A percentile compares a stretch with the other conserved stretches of the same genome.
Evolutionary conservation across 176 grass and related monocot genomes (phyloP).

Genomic region (Oryza coarctata): DNA sequence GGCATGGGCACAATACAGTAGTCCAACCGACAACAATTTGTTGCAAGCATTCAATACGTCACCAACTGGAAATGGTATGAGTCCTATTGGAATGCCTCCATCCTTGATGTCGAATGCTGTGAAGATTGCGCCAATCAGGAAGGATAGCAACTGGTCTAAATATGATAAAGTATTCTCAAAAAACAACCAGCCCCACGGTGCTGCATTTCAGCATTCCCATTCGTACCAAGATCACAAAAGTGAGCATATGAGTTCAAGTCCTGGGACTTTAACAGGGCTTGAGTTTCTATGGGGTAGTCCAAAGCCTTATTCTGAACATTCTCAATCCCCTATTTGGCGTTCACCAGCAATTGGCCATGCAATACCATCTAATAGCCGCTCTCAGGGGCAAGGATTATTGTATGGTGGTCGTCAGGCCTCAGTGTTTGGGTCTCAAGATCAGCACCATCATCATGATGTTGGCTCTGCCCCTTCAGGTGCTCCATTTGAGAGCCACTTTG

Average conservation of each 20-base stretch:
- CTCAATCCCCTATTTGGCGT: conserved; percentile 67
- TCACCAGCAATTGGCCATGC: conserved; percentile 47
- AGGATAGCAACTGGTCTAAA: conserved; percentile 64
- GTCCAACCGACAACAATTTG: conserved; percentile 74
- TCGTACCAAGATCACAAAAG: conserved; percentile 74
- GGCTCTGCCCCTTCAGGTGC: conserved; percentile 84
- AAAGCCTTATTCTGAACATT: conserved; percentile 75
- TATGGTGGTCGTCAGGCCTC: conserved; percentile 51
- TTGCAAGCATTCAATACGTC: conserved; percentile 69
- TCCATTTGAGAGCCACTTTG: conserved; percentile 78
- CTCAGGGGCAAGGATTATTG: conserved; percentile 58
- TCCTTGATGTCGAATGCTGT: conserved; percentile 57
- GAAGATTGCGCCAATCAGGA: conserved; percentile 90
- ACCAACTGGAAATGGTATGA: conserved; percentile 62
- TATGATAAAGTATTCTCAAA: conserved; percentile 57
- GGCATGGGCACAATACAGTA: conserved; percentile 73
- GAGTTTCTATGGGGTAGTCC: conserved; percentile 98
- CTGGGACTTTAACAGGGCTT: conserved; percentile 71
- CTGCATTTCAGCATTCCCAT: conserved; percentile 65
- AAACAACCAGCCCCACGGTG: conserved; percentile 38
- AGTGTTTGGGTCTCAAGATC: conserved; percentile 62
- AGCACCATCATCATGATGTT: conserved; percentile 57
- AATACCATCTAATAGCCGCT: conserved; percentile 48
- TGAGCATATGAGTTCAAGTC: conserved; percentile 60
- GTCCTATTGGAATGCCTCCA: conserved; percentile 60